Evolutionary conservation across 371 early-diverging fungal species (phyloP), one percentile per base, ranked within the genome.

Genomic region (Lichtheimia hyalospora): DNA sequence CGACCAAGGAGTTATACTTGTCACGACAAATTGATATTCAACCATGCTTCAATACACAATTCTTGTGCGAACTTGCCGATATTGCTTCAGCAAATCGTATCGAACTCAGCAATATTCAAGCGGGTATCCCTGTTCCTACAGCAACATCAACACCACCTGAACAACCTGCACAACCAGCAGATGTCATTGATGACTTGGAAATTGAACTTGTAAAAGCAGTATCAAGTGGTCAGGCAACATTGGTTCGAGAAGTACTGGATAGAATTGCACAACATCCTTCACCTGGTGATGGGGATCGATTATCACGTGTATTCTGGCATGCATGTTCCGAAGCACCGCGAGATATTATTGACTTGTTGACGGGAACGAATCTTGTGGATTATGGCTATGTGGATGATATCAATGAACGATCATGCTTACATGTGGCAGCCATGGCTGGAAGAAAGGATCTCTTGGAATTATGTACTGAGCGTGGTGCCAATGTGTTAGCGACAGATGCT

Each of bases 21-120:
- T 87, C 95, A 2, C 88, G 96, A 6, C 97, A 98, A 67, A 85
- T 96, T 44, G 96, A 96, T 58, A 88, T 96, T 43, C 97, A 96
- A 72, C 95, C 96, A 1, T 95, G 95, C 71, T 97, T 97, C 75
- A 95, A 96, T 71, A 87, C 89, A 52, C 94, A 94, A 41, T 84
- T 93, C 13, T 81, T 97, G 52, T 86, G 95, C 20, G 93, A 94
- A 51, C 70, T 97, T 28, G 89, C 93, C 3, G 97, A 97, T 54
- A 77, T 79, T 34, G 92, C 92, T 12, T 83, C 86, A 4, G 78
- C 84, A 15, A 81, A 87, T 60, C 74, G 89, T 7, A 74, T 82
- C 16, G 92, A 90, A 52, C 61, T 82, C 5, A 80, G 84, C 20
- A 82, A 82, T 41, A 72, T 81, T 39, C 75, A 82, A 50, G 77